phyloP scores from a whole-genome alignment of 31 red algal genomes.

The Odonthalia washingtoniensis region DNA sequence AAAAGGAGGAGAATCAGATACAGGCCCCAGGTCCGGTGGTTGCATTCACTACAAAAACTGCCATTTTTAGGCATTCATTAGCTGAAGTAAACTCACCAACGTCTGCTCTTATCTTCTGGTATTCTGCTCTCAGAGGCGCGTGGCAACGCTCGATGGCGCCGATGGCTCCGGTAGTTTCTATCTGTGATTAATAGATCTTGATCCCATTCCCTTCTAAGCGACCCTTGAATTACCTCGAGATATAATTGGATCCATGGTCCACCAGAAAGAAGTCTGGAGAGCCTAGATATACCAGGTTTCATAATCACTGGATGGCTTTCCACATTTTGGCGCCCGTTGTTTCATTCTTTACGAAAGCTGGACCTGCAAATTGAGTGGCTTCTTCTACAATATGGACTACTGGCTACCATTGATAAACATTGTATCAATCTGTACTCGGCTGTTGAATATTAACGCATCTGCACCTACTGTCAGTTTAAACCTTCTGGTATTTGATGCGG shows the following conservation, averaged over 20 bases:
- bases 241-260: constrained; percentile 29
- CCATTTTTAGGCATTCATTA: constrained; percentile 37
- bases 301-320: background rate
- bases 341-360: background rate
- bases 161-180: constrained; percentile 33
- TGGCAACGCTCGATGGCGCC: constrained; percentile 26
- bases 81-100: background rate
- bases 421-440: constrained; percentile 12
- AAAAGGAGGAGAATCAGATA: constrained; percentile 6
- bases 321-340: background rate
- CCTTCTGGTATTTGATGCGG: background rate
- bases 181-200: background rate
- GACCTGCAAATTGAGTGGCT: constrained; percentile 2
- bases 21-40: constrained; percentile 26
- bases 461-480: constrained; percentile 11
- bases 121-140: background rate
- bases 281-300: constrained; percentile 19
- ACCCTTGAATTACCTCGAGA: background rate
- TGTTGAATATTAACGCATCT: background rate
- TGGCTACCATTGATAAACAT: background rate
- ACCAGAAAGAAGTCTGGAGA: constrained; percentile 16
- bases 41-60: background rate
- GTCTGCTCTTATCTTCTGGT: background rate
- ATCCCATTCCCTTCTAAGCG: background rate
- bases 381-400: constrained; percentile 14